Evolutionary conservation across 768 basidiomycete genomes (phyloP), one percentile per base, ranked within the genome.

Genomic region (Tylopilus subfusipes): DNA sequence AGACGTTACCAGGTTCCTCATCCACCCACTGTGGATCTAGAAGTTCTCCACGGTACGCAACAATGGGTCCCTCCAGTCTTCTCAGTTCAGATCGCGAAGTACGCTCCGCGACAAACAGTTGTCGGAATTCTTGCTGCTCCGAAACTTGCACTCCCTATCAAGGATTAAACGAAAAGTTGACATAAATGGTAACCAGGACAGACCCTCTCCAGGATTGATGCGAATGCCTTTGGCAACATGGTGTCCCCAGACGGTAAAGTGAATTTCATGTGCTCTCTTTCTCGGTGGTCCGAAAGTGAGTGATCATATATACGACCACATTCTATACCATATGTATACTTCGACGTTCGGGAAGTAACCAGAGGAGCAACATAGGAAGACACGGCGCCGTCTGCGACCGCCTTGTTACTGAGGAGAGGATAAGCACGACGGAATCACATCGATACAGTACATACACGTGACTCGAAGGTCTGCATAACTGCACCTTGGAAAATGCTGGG

Each of bases 401-500:
- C 80, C 67, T 72, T 80, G 44, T 68, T 70, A 2, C 75, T 76
- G 50, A 2, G 44, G 27, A 30, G 2, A 11, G 5, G n/a, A 50
- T 33, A 22, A 63, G 42, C 7, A 3, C 7, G 4, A 39, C 13
- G 2, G 4, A 21, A 19, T 12, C 24, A 25, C 16, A 1, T 18
- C 14, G 5, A 10, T 34, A 9, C 0, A 5, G 30, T 1, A 53
- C 78, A 34, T 61, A 81, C 82, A 76, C 70, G 56, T 78, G 75
- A 31, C 71, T 73, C 48, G 78, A 74, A 3, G 81, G 81, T 11
- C 79, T 71, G 42, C 73, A 71, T 10, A 82, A 60, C 14, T 69
- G 67, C 8, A 80, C 51, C 9, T 52, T 27, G 27, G 43, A 52
- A 30, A 52, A 52, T 24, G 36, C 27, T 10, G 51, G 34, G 2